phyloP scores from a whole-genome alignment of 352 stramenopile genomes.

The Phytophthora macrochlamydospora region DNA sequence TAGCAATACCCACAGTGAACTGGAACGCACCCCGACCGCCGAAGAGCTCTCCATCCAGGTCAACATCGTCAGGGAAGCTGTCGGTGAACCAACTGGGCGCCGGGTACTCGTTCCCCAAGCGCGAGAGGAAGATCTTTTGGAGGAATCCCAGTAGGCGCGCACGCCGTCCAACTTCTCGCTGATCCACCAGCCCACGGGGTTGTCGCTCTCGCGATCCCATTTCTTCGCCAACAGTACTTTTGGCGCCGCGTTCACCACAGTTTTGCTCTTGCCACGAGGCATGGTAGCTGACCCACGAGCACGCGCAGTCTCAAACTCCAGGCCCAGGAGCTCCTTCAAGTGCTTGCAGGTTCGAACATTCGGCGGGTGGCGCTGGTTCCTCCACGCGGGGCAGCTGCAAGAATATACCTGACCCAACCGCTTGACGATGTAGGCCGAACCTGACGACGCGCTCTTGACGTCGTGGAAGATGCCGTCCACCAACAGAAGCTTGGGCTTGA shows the following conservation, averaged over 20 bases:
- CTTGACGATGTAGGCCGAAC: conserved; percentile 64
- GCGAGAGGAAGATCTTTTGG: conserved; percentile 61
- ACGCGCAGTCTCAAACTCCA: conserved; percentile 48
- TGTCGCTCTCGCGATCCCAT: conserved; percentile 67
- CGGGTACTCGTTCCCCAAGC: conserved; percentile 66
- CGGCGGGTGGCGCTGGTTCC: conserved; percentile 55
- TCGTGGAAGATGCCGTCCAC: conserved; percentile 48
- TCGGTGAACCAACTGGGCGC: conserved; percentile 65
- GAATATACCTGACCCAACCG: conserved; percentile 54
- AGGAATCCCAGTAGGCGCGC: conserved; percentile 64
- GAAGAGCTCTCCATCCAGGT: conserved; percentile 80
- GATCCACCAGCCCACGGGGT: conserved; percentile 69
- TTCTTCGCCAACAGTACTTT: conserved; percentile 71
- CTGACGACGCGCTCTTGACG: conserved; percentile 56
- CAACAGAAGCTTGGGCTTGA: conserved; percentile 42
- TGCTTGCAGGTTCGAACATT: conserved; percentile 69
- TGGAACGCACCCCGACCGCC: conserved; percentile 64
- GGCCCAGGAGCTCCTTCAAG: conserved; percentile 55
- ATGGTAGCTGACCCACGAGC: conserved; percentile 27
- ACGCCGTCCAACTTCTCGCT: conserved; percentile 83
- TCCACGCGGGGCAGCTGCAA: conserved; percentile 74
- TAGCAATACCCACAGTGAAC: conserved; percentile 68
- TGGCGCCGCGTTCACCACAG: conserved; percentile 40
- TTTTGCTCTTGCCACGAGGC: conserved; percentile 14
- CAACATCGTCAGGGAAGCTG: conserved; percentile 54